Base-by-base conservation (phyloP, 2,329 filamentous ascomycete species). In the Aureobasidium sp. region DNA sequence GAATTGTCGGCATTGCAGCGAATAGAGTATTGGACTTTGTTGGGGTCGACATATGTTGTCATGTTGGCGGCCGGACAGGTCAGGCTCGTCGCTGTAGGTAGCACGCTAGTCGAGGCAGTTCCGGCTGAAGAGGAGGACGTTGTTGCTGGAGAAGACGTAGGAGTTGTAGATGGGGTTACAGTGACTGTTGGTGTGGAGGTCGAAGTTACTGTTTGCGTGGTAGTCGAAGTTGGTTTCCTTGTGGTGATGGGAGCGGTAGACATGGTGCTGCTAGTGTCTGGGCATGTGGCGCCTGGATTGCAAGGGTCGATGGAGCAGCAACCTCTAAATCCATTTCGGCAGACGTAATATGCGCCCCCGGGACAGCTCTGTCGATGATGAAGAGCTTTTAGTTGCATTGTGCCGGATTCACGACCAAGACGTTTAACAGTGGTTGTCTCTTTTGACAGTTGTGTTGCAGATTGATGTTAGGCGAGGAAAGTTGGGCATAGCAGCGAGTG, bases 281-380 rank as follows among this genome's bases (percentile, higher is more conserved):
- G 61, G 50, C 65, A 65, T 42, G 60, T 42, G 37, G 61, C 54
- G 7, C 61, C 54, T 29, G 64, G 60, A 53, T 65, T 62, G 60
- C 67, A 69, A 11, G 67, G 64, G 31, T 68, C 61, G 23, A 64
- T 62, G 15, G 64, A 65, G 54, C 67, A 69, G 50, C 67, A 69
- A 19, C 67, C 67, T 42, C 23, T 64, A 51, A 67, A 69, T n/a
- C 67, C 66, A 47, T 65, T 67, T 9, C 61, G 63, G 57, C 66
- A 68, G 27, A 51, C 47, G 50, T 67, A 67, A 58, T 64, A 68
- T 3, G 61, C 61, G 15, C 66, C 64, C 35, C 53, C 63, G 6
- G 64, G 40, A 60, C 65, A 67, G 45, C 51, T 65, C 49, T 67
- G 65, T 33, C 65, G 60, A 43, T 42, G 15, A 35, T 33, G 27